phyloP scores from a whole-genome alignment of 2,329 filamentous ascomycete species.

The Neonectria magnoliae region DNA sequence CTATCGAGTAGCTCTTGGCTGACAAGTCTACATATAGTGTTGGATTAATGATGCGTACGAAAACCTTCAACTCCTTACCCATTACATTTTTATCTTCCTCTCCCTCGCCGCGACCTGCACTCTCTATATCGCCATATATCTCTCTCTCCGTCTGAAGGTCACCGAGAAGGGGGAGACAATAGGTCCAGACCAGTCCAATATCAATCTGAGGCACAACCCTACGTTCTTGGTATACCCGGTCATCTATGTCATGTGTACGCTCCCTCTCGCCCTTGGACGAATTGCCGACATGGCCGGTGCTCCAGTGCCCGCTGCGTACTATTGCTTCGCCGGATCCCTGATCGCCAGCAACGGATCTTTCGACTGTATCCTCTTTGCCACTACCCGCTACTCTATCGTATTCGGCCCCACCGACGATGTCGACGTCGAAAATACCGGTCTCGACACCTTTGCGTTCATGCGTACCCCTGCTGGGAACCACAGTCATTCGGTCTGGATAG shows the following conservation, averaged over 20 bases:
- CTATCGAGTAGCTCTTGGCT: neutral
- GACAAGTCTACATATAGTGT: slow-evolving; percentile 55
- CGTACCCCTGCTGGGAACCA: slow-evolving; percentile 50
- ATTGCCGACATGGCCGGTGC: slow-evolving; percentile 69
- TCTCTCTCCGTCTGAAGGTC: slow-evolving; percentile 46
- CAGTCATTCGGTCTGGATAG: slow-evolving; percentile 53
- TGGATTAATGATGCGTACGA: slow-evolving; percentile 68
- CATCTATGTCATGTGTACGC: slow-evolving; percentile 73
- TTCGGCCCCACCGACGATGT: slow-evolving; percentile 50
- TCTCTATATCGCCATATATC: slow-evolving; percentile 53
- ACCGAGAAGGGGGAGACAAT: neutral
- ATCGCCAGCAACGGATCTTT: slow-evolving; percentile 66
- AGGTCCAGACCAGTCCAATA: neutral
- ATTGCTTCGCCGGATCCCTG: slow-evolving; percentile 66
- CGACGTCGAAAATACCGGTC: slow-evolving; percentile 56
- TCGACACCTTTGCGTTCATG: slow-evolving; percentile 63
- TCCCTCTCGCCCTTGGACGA: slow-evolving; percentile 71
- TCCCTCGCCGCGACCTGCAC: slow-evolving; percentile 48
- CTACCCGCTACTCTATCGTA: slow-evolving; percentile 60
- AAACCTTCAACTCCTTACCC: slow-evolving; percentile 65
- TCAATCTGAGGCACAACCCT: slow-evolving; percentile 49
- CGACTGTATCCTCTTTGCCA: slow-evolving; percentile 63
- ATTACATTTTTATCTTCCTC: slow-evolving; percentile 71
- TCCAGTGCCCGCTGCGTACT: slow-evolving; percentile 61
- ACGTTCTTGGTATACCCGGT: slow-evolving; percentile 73